These are phyloP conservation scores for Scolecobasidium constrictum DNA, from an alignment of 2,329 filamentous ascomycete genomes.

Conservation along the genomic window DNA sequence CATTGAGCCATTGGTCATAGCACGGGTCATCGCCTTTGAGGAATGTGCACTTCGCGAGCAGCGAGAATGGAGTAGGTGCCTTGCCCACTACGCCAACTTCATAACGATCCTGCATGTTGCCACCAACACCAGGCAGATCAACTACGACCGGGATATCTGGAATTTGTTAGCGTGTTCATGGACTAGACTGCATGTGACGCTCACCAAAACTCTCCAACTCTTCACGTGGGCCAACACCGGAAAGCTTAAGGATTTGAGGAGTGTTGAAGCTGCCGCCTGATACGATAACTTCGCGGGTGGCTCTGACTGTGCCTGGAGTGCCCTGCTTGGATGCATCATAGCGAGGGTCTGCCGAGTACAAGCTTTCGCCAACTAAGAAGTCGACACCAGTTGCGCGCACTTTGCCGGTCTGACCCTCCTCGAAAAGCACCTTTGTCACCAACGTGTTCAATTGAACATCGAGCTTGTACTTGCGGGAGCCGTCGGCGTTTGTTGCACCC, in stretches of 20 bases:
- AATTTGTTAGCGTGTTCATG: constrained; percentile 29
- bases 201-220: constrained; percentile 23
- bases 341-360: constrained; percentile 29
- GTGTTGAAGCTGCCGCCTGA: constrained; percentile 49
- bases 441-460: constrained; percentile 26
- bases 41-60: constrained; percentile 24
- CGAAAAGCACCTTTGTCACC: constrained; percentile 37
- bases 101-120: constrained; percentile 47
- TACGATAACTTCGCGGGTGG: constrained; percentile 32
- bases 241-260: constrained; percentile 54
- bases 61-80: constrained; percentile 14
- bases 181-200: constrained; percentile 22
- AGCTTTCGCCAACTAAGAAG: constrained; percentile 26
- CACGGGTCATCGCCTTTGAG: constrained; percentile 6
- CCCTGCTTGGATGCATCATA: constrained; percentile 26
- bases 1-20: constrained; percentile 4
- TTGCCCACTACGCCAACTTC: constrained; percentile 1
- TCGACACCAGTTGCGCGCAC: constrained; percentile 35
- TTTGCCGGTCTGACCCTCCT: constrained; percentile 18
- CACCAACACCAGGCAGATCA: constrained; percentile 45
- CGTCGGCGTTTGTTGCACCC: too few species aligned
- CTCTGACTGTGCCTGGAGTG: neutral
- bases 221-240: constrained; percentile 46
- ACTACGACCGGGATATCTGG: constrained; percentile 12
- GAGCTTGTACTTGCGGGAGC: constrained; percentile 44